These are phyloP conservation scores for Ciborinia camelliae DNA, from an alignment of 2,329 filamentous ascomycete genomes.

Conservation along the genomic window DNA sequence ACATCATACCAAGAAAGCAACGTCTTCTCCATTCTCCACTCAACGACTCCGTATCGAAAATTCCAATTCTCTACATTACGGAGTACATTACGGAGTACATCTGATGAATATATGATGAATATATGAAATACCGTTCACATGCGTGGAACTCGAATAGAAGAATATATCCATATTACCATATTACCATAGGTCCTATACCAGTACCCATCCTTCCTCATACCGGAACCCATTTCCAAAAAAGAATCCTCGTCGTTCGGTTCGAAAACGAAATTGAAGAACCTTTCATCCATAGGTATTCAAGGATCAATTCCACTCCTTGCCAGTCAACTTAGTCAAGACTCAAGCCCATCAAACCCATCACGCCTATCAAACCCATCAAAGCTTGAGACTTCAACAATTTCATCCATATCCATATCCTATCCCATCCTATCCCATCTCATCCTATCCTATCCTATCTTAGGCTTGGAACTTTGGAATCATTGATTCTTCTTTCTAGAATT, in stretches of 20 bases:
- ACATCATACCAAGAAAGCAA: neutral
- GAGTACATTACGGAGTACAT: too few species aligned
- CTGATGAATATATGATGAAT: too few species aligned
- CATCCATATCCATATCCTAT: neutral
- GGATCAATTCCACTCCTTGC: constrained; percentile 4
- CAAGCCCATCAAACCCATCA: too few species aligned
- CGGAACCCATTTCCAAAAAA: neutral
- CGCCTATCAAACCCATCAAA: neutral
- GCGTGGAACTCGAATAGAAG: too few species aligned
- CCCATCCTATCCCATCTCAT: too few species aligned
- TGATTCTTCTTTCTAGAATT: neutral
- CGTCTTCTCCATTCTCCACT: constrained; percentile 11
- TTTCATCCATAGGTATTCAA: neutral
- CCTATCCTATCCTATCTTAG: too few species aligned
- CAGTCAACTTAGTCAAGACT: too few species aligned
- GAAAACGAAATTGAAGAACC: constrained; percentile 13
- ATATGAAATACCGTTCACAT: too few species aligned
- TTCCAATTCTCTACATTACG: too few species aligned
- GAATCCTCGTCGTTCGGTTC: constrained; percentile 6
- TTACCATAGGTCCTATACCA: neutral
- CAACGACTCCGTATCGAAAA: neutral
- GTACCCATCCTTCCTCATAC: neutral
- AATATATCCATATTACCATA: neutral
- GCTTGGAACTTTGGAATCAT: constrained; percentile 8
- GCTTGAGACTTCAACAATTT: neutral